Base-by-base conservation (phyloP, 805 yeast species). In the Kuraishia ogatae region DNA sequence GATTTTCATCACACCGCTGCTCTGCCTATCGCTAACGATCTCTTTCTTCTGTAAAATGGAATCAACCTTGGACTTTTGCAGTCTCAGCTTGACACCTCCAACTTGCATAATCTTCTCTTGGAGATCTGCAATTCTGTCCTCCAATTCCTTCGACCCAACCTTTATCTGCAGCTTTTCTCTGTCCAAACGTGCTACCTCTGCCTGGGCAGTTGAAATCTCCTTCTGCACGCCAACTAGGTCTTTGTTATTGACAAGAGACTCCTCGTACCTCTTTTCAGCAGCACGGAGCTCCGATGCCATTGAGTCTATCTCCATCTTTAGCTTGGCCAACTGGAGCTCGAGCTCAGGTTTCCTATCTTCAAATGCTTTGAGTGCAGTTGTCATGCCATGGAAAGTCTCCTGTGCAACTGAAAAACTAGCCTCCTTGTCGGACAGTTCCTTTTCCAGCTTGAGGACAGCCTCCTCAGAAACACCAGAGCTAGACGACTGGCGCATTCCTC, bases 1-100 rank as follows among this genome's bases (percentile, higher is more conserved):
- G 46, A 79, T 66, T 35, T 82, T 72, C 55, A 84, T 68, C 55
- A 75, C 79, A 55, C 82, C 88, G 29, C 78, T 79, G 4, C 84
- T 75, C 15, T 83, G 75, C 61, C 82, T 83, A 50, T 81, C 80
- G 39, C 71, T 73, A 15, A 83, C 66, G 20, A 85, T 79, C 54
- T 84, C 88, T 28, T 87, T 78, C 62, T 82, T 80, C 61, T 87
- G 88, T 49, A 75, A 73, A 39, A 87, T 74, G 1, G 96, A 86
- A 61, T 84, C 91, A 8, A 94, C 97, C 63, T 83, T 87, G 1
- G 96, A 81, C 58, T 83, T 86, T 62, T 91, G 97, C 57, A 87
- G 67, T 55, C 89, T 82, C 59, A 94, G 74, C 58, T 83, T 83
- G 8, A 88, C 85, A 57, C 99, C 99, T 54, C 99, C 99, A 54